phyloP scores from a whole-genome alignment of 2,329 filamentous ascomycete species.

The Juglanconis juglandina region DNA sequence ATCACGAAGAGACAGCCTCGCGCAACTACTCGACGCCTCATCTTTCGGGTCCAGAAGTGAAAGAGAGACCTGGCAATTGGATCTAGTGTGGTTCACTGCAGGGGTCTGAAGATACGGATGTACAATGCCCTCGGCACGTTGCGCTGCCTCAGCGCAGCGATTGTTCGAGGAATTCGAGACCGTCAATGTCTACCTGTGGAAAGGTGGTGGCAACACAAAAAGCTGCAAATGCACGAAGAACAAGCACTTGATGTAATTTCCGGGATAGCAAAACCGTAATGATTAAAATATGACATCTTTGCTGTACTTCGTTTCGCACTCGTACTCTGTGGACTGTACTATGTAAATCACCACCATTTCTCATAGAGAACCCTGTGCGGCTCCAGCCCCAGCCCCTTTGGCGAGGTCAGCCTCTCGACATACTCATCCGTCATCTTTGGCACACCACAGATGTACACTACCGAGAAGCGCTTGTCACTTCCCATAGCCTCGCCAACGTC shows the following conservation, averaged over 20 bases:
- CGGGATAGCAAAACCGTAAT: background rate
- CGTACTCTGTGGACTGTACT: background rate
- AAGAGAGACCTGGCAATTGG: constrained; percentile 16
- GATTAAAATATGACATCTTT: background rate
- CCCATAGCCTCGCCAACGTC: constrained; percentile 42
- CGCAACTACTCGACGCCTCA: constrained; percentile 13
- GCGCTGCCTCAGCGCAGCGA: background rate
- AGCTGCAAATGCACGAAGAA: background rate
- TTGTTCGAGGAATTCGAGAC: background rate
- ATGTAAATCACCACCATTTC: constrained; percentile 34
- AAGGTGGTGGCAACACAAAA: background rate
- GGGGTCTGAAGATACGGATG: background rate
- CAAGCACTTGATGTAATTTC: background rate
- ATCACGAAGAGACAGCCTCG: background rate
- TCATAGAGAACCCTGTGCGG: constrained; percentile 31
- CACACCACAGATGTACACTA: constrained; percentile 67
- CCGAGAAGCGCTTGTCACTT: constrained; percentile 35
- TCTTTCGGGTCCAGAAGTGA: background rate
- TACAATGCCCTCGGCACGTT: background rate
- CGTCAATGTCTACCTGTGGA: background rate
- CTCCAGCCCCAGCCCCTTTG: constrained; percentile 25
- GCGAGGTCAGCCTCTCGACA: constrained; percentile 43
- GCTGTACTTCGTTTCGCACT: background rate
- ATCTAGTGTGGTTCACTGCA: constrained; percentile 20
- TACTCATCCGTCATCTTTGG: constrained; percentile 67